These are phyloP conservation scores for Starmerella etchellsii DNA, from an alignment of 805 yeast genomes.

Conservation along the genomic window DNA sequence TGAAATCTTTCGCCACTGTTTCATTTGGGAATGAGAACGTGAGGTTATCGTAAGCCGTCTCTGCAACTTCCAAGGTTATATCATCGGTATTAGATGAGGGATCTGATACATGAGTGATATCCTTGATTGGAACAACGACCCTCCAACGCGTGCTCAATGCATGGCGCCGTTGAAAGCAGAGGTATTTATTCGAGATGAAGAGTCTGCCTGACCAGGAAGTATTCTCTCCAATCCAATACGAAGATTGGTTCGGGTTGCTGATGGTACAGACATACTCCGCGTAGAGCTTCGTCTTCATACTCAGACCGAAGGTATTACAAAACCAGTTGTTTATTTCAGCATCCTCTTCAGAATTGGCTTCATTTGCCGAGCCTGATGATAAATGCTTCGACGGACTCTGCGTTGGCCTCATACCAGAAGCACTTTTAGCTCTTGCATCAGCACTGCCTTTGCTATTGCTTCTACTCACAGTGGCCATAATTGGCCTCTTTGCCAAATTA, in stretches of 20 bases:
- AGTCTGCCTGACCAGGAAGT: constrained; percentile 43
- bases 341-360: not conserved
- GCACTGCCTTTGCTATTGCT: no score
- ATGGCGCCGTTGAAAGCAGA: constrained; percentile 71
- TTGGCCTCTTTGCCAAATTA: constrained; percentile 4
- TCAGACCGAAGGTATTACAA: constrained; percentile 51
- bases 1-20: constrained; percentile 2
- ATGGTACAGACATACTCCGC: constrained; percentile 40
- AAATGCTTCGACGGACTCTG: no score
- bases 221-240: not conserved
- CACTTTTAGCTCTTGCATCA: no score
- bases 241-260: constrained; percentile 2
- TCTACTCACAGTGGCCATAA: no score
- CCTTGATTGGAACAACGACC: constrained; percentile 69
- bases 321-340: constrained; percentile 48
- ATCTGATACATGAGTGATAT: constrained; percentile 30
- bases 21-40: constrained; percentile 5
- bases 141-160: constrained; percentile 55
- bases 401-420: no score
- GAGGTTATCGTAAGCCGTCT: constrained; percentile 12
- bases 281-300: constrained; percentile 37
- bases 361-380: no score
- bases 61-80: constrained; percentile 9
- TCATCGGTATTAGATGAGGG: not conserved
- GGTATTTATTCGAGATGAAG: constrained; percentile 50